Conservation (phyloP, 2,329 filamentous ascomycete species). For the Raffaelea ambrosiae region DNA sequence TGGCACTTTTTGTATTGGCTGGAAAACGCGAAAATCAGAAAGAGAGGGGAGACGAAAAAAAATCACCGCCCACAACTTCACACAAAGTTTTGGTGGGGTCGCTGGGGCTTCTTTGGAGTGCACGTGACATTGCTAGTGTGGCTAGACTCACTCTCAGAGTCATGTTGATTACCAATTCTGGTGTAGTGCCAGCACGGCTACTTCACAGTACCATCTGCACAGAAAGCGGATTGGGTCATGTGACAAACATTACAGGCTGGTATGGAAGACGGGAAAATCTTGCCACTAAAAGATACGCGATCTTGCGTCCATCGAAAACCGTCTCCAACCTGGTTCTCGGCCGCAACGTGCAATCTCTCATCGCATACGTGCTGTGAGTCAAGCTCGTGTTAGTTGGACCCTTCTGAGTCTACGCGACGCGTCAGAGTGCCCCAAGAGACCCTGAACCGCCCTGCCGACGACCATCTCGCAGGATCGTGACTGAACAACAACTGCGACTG, state of each 20-base stretch:
- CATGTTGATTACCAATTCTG: no score
- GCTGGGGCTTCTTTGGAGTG: not conserved
- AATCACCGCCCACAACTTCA: not conserved
- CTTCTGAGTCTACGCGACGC: no score
- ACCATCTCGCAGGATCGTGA: no score
- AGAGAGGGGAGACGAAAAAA: slow-evolving; percentile 1
- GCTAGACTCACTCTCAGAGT: not conserved
- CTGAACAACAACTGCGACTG: no score
- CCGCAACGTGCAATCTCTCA: not conserved
- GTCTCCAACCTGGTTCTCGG: not conserved
- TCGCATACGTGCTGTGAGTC: not conserved
- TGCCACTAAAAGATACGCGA: not conserved
- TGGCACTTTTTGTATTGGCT: not conserved
- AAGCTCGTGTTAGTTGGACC: no score
- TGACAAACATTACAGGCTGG: no score
- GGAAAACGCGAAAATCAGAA: not conserved
- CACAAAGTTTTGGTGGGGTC: slow-evolving; percentile 6
- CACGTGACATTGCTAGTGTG: not conserved
- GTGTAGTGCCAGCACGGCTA: no score
- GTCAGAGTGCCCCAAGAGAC: no score
- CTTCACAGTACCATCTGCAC: no score
- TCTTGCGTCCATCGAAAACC: no score
- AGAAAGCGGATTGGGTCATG: no score
- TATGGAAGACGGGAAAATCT: slow-evolving; percentile 1
- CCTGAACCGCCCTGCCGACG: no score